Conservation (phyloP, 768 basidiomycete species). For the Lactarius sanguifluus region DNA sequence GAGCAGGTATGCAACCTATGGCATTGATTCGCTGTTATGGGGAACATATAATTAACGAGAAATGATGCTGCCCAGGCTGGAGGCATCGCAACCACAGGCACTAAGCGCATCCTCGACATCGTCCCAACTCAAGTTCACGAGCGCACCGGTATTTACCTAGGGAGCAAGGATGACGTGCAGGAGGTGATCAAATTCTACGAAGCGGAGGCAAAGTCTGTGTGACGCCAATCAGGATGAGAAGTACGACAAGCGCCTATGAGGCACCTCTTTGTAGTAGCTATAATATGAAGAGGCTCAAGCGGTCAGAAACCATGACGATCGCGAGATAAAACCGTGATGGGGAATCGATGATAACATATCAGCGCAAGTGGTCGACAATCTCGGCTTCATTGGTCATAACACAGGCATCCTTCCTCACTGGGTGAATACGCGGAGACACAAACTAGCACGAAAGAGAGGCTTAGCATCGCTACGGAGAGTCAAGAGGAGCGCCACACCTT, state of each 20-base stretch:
- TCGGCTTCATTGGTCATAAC: conserved; percentile 88
- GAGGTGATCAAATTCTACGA: conserved; percentile 89
- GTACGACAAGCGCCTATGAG: conserved; percentile 1
- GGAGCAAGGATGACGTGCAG: conserved; percentile 88
- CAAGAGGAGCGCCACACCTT: conserved; percentile 47
- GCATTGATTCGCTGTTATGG: conserved; percentile 14
- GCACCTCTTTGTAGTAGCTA: not conserved
- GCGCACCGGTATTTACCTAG: conserved; percentile 90
- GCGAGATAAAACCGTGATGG: not conserved
- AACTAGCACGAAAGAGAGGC: conserved; percentile 49
- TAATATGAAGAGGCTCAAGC: not conserved
- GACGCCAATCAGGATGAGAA: conserved; percentile 7
- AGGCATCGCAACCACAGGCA: conserved; percentile 94
- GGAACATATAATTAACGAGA: conserved; percentile 26
- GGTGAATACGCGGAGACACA: conserved; percentile 78
- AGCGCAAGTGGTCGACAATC: conserved; percentile 55
- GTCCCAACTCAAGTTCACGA: conserved; percentile 86
- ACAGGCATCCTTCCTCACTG: conserved; percentile 71
- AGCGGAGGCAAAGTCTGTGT: conserved; percentile 30
- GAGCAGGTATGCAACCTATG: conserved; percentile 65
- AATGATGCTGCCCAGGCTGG: conserved; percentile 65
- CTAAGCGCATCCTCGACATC: conserved; percentile 90
- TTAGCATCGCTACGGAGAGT: conserved; percentile 1
- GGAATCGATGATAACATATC: conserved; percentile 8
- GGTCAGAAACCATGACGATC: not conserved